phyloP scores from a whole-genome alignment of 176 grass and related monocot genomes.

The Rhynchospora breviuscula region DNA sequence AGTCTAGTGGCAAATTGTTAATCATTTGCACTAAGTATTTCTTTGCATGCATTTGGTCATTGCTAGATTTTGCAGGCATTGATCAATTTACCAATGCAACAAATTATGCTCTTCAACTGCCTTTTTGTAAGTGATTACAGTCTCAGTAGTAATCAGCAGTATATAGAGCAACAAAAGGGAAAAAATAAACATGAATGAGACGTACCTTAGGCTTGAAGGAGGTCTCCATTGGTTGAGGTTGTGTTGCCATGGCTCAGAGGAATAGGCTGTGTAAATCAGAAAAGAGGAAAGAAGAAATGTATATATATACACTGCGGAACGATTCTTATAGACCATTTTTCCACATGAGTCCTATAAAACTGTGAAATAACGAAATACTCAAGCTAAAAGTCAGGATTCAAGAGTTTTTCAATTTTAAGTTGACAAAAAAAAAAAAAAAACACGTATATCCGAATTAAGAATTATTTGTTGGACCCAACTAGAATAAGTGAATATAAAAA shows the following conservation, averaged over 20 bases:
- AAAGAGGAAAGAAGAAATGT: conserved; percentile 12
- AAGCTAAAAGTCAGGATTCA: neutral
- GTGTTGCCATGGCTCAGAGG: conserved; percentile 19
- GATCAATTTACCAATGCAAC: neutral
- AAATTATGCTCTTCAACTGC: neutral
- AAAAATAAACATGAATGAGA: neutral
- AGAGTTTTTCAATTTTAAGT: neutral
- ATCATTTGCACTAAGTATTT: neutral
- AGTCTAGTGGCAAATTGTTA: neutral
- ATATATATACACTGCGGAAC: neutral
- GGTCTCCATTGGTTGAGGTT: neutral
- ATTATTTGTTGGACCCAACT: neutral
- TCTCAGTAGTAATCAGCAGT: neutral
- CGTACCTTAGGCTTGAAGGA: conserved; percentile 15
- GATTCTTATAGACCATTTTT: neutral
- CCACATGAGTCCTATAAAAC: neutral
- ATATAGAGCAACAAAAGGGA: neutral
- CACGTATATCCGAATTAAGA: neutral
- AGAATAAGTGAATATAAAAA: neutral
- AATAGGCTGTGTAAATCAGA: neutral
- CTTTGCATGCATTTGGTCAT: neutral
- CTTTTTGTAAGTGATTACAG: neutral
- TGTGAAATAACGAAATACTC: neutral
- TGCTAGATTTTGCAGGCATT: neutral
- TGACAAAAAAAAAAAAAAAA: neutral